Evolutionary conservation across 768 basidiomycete species (phyloP), one percentile per base, ranked within the genome.

Genomic region (Termitomyces titanicus): DNA sequence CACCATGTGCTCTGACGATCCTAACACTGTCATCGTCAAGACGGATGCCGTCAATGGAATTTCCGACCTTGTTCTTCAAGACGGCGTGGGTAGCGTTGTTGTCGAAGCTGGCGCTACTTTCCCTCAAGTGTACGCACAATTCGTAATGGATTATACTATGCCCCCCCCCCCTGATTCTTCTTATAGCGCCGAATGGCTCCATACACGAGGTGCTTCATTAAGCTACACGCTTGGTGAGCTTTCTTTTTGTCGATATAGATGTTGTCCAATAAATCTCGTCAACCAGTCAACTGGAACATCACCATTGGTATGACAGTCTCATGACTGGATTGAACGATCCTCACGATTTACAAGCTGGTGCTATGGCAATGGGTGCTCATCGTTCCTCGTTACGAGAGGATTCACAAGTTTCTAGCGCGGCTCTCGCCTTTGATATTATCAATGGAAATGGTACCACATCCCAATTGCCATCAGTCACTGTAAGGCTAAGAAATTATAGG

Each of bases 281-380:
- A 1, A 38, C 15, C 27, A 70, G 72, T 74, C 1, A 74, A 72
- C 59, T 72, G 72, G 71, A 74, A 72, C 51, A 74, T 74, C 35
- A 72, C 68, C 15, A 69, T 74, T 46, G 72, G 72, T 70, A 43
- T 24, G 59, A 11, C 15, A 31, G 40, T 18, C 13, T 13, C 15
- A 8, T 42, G 15, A 2, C 4, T 51, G 11, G 4, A 20, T 13
- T 15, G 4, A 7, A 33, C 15, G 7, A 11, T 42, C 27, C 18
- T 43, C 18, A 51, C 33, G n/a, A 22, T 51, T 22, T 6, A 20
- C 15, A 47, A 72, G 71, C 66, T 50, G 72, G 71, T 34, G 71
- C 72, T 42, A 67, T 72, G 54, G 70, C 72, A 13, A 74, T 74
- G 72, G 71, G 72, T 44, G 72, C 71, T 0, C 72, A 72, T 64